These are phyloP conservation scores for Asterophora parasitica DNA, from an alignment of 768 basidiomycete genomes.

Conservation along the genomic window DNA sequence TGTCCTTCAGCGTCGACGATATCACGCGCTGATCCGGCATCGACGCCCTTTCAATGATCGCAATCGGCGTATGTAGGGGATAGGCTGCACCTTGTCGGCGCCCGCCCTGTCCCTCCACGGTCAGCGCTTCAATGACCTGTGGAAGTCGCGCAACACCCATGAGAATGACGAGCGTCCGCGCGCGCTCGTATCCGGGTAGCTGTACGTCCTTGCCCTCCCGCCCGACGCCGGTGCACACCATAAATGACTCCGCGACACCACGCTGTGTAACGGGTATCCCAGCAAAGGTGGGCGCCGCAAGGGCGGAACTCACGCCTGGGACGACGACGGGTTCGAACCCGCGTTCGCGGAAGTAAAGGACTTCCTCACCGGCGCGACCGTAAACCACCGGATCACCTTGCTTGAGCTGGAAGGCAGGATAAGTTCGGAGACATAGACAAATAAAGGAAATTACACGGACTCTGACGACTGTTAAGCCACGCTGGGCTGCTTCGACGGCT, in stretches of 20 bases:
- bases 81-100: slow-evolving; percentile 45
- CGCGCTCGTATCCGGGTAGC: slow-evolving; percentile 84
- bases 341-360: slow-evolving; percentile 83
- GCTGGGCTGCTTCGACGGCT: slow-evolving; percentile 75
- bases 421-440: slow-evolving; percentile 2
- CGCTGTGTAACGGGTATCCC: slow-evolving; percentile 94
- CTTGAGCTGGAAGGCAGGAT: slow-evolving; percentile 57
- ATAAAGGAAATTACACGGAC: slow-evolving; percentile 37
- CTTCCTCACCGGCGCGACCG: slow-evolving; percentile 91
- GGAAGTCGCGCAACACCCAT: slow-evolving; percentile 92
- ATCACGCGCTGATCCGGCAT: slow-evolving; percentile 89
- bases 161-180: slow-evolving; percentile 75
- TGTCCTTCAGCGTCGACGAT: slow-evolving; percentile 67
- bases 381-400: slow-evolving; percentile 97
- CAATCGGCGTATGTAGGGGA: slow-evolving; percentile 77
- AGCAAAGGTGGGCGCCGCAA: slow-evolving; percentile 86
- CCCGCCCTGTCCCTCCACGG: slow-evolving; percentile 21
- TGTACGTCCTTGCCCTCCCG: slow-evolving; percentile 75
- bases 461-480: slow-evolving; percentile 82
- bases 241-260: slow-evolving; percentile 85
- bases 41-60: slow-evolving; percentile 92
- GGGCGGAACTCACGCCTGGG: slow-evolving; percentile 85
- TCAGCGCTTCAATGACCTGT: slow-evolving; percentile 64
- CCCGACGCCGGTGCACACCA: slow-evolving; percentile 93
- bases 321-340: slow-evolving; percentile 83